phyloP scores from a whole-genome alignment of 345 rosid species.

The Pugionium cornutum region DNA sequence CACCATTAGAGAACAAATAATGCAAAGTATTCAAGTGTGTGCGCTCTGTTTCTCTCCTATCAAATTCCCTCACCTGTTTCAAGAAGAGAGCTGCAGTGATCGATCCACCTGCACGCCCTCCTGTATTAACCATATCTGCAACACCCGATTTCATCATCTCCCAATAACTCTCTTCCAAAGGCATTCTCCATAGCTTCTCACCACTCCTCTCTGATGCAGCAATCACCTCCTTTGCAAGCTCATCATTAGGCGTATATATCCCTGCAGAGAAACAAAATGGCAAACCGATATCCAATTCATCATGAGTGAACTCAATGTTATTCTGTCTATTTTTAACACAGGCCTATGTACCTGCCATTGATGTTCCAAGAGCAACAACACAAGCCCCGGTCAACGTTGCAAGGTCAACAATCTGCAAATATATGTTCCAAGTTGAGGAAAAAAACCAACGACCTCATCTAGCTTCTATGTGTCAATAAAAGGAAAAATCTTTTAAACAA shows the following conservation, averaged over 20 bases:
- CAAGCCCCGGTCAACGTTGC: constrained; percentile 91
- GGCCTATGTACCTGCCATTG: constrained; percentile 68
- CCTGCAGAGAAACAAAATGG: constrained; percentile 44
- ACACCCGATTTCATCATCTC: constrained; percentile 92
- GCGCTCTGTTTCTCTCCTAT: constrained; percentile 6
- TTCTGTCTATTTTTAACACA: constrained; percentile 4
- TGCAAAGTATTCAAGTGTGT: not conserved
- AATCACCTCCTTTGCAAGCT: constrained; percentile 76
- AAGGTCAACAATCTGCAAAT: constrained; percentile 25
- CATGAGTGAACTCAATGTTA: not conserved
- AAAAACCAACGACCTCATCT: constrained; percentile 18
- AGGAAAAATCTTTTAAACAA: not conserved
- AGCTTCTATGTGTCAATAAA: constrained; percentile 19
- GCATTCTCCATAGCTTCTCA: constrained; percentile 98
- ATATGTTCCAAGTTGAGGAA: constrained; percentile 1
- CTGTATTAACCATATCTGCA: constrained; percentile 93
- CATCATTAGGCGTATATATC: constrained; percentile 83
- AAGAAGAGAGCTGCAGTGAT: constrained; percentile 91
- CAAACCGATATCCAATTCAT: not conserved
- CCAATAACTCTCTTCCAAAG: constrained; percentile 96
- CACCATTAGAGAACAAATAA: constrained; percentile 6
- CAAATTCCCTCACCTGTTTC: constrained; percentile 62
- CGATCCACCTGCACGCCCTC: constrained; percentile 80
- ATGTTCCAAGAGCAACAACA: constrained; percentile 82
- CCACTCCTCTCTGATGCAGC: constrained; percentile 75